These are phyloP conservation scores for Ligustrum vulgare DNA, from an alignment of 257 asterid genomes.

Conservation along the genomic window DNA sequence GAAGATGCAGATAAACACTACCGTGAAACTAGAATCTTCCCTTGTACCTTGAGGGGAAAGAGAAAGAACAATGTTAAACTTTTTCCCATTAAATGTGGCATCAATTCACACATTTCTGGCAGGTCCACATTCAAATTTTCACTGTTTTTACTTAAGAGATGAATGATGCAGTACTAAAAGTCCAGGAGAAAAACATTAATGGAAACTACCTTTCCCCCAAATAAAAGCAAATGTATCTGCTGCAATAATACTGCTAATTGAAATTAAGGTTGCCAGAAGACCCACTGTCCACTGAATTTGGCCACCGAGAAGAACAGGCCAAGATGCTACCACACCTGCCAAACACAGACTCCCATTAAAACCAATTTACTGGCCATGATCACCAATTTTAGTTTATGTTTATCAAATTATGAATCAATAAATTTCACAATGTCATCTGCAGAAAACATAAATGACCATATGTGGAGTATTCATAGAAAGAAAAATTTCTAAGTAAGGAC, in stretches of 20 bases:
- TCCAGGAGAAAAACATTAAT: not conserved
- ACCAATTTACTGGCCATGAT: not conserved
- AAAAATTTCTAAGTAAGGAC: not conserved
- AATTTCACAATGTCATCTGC: not conserved
- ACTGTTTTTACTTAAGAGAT: constrained; percentile 21
- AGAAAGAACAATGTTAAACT: not conserved
- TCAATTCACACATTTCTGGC: constrained; percentile 8
- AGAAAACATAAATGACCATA: not conserved
- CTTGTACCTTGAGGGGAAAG: not conserved
- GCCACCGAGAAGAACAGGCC: constrained; percentile 94
- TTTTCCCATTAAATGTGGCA: not conserved
- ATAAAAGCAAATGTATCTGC: constrained; percentile 94
- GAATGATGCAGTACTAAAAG: constrained; percentile 16
- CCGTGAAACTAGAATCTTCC: not conserved
- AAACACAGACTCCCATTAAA: constrained; percentile 9
- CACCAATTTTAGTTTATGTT: not conserved
- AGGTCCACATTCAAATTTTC: not conserved
- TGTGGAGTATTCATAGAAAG: not conserved
- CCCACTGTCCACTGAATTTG: constrained; percentile 93
- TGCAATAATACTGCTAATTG: constrained; percentile 88
- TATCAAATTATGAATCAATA: not conserved
- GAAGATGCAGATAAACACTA: not conserved
- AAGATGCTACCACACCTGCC: constrained; percentile 65
- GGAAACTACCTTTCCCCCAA: constrained; percentile 84
- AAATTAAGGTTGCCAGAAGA: constrained; percentile 86